Percentiles rank a stretch among this genome's conserved stretches.
Evolutionary conservation across 805 yeast genomes (phyloP).

Genomic region (Candida pseudoglaebosa): DNA sequence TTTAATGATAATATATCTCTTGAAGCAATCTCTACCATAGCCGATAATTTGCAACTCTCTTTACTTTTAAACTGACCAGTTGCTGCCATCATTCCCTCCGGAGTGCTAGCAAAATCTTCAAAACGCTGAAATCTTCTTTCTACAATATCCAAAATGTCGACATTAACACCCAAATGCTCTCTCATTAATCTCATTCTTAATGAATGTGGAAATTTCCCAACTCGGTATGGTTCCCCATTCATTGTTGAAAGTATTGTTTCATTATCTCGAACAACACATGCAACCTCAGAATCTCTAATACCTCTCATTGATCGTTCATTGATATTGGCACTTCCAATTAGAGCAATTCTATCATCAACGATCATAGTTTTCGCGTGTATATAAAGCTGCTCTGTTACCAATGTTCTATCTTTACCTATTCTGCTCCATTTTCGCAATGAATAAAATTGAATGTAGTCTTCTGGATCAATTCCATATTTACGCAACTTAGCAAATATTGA

Average conservation of each 20-base stretch:
- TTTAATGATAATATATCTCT: conserved; percentile 56
- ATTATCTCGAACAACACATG: conserved; percentile 81
- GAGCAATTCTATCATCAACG: conserved; percentile 89
- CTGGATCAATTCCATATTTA: conserved; percentile 79
- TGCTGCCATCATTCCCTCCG: conserved; percentile 41
- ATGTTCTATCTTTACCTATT: conserved; percentile 66
- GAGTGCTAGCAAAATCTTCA: conserved; percentile 42
- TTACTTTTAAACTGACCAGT: conserved; percentile 37
- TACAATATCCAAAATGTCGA: conserved; percentile 75
- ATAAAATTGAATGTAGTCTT: conserved; percentile 85
- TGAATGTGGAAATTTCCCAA: conserved; percentile 85
- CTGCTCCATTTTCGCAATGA: conserved; percentile 95
- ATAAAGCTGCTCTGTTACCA: conserved; percentile 88
- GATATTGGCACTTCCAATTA: conserved; percentile 95
- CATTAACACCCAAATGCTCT: conserved; percentile 93
- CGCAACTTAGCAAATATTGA: conserved; percentile 82
- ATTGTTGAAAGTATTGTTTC: conserved; percentile 64
- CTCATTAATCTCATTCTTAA: conserved; percentile 90
- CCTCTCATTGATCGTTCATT: conserved; percentile 97
- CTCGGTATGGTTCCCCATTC: conserved; percentile 79
- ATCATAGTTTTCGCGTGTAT: conserved; percentile 90
- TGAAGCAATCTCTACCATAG: conserved; percentile 73
- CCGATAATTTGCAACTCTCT: conserved; percentile 43
- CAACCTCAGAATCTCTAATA: conserved; percentile 88
- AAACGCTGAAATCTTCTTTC: conserved; percentile 63